These are phyloP conservation scores for Fraxinus pennsylvanica DNA, from an alignment of 257 asterid genomes.

Conservation along the genomic window DNA sequence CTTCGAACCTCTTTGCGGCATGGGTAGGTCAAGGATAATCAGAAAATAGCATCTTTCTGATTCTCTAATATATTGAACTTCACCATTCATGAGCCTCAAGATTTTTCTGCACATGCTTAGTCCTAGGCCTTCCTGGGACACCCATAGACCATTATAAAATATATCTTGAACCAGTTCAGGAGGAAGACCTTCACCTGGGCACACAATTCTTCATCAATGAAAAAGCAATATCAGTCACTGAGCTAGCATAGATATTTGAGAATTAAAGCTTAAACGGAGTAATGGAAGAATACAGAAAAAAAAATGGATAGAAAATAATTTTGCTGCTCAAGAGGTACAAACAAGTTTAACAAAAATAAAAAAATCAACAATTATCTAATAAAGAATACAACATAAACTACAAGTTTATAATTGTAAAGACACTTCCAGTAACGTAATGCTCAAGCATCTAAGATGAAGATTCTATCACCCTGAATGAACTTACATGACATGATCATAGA, in stretches of 20 bases:
- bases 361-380: not conserved
- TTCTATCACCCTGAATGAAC: not conserved
- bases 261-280: not conserved
- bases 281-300: not conserved
- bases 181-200: conserved; percentile 93
- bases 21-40: conserved; percentile 57
- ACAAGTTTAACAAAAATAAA: not conserved
- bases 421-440: not conserved
- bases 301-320: not conserved
- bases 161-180: conserved; percentile 75
- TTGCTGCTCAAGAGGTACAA: not conserved
- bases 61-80: conserved; percentile 81
- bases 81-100: conserved; percentile 84
- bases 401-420: not conserved
- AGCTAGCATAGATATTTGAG: not conserved
- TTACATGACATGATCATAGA: not conserved
- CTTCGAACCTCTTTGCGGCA: conserved; percentile 37
- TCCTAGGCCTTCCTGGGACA: conserved; percentile 74
- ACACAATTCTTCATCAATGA: conserved; percentile 53
- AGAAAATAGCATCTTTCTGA: conserved; percentile 70
- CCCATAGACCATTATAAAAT: conserved; percentile 75
- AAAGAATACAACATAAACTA: not conserved
- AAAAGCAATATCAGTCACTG: conserved; percentile 5
- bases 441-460: not conserved
- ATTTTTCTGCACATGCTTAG: conserved; percentile 70